Evolutionary conservation across 257 asterid genomes (phyloP).

Genomic region (Marsdenia floribunda): DNA sequence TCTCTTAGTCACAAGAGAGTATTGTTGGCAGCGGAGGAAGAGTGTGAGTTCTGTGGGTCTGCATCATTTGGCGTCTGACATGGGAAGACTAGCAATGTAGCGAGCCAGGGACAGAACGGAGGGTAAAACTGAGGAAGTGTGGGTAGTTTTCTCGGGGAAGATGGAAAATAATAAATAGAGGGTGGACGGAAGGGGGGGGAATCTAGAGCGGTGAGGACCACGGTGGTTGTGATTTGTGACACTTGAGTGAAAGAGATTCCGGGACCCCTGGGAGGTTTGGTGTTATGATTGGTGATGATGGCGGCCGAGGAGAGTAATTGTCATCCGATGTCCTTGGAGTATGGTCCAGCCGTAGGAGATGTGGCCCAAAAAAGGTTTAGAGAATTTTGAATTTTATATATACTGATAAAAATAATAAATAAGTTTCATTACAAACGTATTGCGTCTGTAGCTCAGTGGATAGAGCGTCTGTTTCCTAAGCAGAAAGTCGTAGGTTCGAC

Average conservation of each 20-base stretch:
- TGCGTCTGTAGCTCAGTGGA: slow-evolving; percentile 99
- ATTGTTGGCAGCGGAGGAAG: not conserved
- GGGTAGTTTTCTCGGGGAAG: not conserved
- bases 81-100: not conserved
- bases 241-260: not conserved
- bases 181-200: not conserved
- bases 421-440: not conserved
- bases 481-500: slow-evolving; percentile 98
- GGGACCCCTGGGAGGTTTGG: not conserved
- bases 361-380: not conserved
- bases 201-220: slow-evolving; percentile 10
- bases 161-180: slow-evolving; percentile 7
- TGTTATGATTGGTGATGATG: not conserved
- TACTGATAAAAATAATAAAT: too few relatives aligned
- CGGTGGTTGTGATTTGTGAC: not conserved
- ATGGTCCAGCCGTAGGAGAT: not conserved
- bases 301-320: slow-evolving; percentile 4
- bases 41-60: not conserved
- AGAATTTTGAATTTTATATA: not conserved
- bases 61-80: slow-evolving; percentile 15
- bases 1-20: not conserved
- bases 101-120: not conserved
- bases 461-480: slow-evolving; percentile 99
- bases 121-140: not conserved
- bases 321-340: not conserved